A percentile compares a stretch with the other conserved stretches of the same genome.
Conservation (phyloP, 495 filamentous ascomycete genomes). For the Neurospora sp. region DNA sequence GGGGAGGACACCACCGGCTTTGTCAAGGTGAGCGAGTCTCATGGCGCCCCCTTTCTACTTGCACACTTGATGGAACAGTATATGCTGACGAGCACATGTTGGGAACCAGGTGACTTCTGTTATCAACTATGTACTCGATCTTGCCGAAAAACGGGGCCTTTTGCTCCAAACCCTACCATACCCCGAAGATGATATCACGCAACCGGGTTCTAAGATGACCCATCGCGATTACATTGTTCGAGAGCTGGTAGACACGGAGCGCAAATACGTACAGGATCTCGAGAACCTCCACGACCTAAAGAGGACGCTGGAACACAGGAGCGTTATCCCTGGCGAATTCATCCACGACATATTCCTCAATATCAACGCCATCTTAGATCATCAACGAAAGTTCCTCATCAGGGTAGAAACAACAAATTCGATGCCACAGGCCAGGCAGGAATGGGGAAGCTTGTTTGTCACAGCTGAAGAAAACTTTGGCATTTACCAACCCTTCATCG, state of each 20-base stretch:
- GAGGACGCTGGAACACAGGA: conserved; percentile 77
- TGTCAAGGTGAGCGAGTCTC: conserved; percentile 59
- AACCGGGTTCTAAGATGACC: conserved; percentile 50
- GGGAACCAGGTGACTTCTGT: conserved; percentile 46
- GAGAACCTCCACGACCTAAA: conserved; percentile 91
- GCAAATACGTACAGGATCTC: conserved; percentile 96
- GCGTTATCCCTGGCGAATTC: conserved; percentile 77
- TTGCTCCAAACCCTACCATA: conserved; percentile 47
- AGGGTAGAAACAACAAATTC: conserved; percentile 91
- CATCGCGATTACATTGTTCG: conserved; percentile 80
- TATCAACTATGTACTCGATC: conserved; percentile 83
- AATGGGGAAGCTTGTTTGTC: conserved; percentile 85
- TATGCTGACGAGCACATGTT: background rate
- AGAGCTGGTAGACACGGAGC: conserved; percentile 86
- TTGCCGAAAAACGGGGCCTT: conserved; percentile 63
- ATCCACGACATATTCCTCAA: conserved; percentile 96
- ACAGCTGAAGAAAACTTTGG: conserved; percentile 67
- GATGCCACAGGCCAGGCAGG: conserved; percentile 62
- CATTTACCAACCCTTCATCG: conserved; percentile 92
- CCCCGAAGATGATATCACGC: conserved; percentile 34
- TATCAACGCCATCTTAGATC: conserved; percentile 86
- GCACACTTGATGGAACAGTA: background rate
- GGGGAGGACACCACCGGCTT: conserved; percentile 94
- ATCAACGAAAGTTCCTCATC: conserved; percentile 89
- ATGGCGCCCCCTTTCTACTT: background rate